Evolutionary conservation across 148 eudicot species (phyloP).

Genomic region (Nepenthes mirabilis): DNA sequence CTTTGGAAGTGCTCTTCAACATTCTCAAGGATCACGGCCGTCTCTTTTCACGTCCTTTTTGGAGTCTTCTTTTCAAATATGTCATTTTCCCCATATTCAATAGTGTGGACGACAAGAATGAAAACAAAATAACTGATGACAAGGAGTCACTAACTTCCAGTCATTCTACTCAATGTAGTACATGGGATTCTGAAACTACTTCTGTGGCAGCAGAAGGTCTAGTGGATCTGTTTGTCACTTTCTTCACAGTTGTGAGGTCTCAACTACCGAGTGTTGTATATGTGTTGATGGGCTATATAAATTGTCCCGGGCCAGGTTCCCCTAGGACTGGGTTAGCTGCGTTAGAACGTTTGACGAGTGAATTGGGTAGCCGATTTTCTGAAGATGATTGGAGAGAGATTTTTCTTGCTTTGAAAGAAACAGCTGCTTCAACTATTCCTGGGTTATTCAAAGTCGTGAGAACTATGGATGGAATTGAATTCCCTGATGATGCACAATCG

Average conservation of each 20-base stretch:
- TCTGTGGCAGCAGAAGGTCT: slow-evolving; percentile 64
- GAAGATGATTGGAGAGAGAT: slow-evolving; percentile 85
- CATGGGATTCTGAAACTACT: slow-evolving; percentile 80
- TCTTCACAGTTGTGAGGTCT: slow-evolving; percentile 52
- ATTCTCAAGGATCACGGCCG: slow-evolving; percentile 97
- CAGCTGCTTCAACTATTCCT: slow-evolving; percentile 53
- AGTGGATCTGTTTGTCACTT: slow-evolving; percentile 58
- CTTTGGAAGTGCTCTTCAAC: slow-evolving; percentile 93
- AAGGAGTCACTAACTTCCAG: slow-evolving; percentile 19
- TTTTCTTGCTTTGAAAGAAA: slow-evolving; percentile 61
- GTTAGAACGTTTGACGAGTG: slow-evolving; percentile 61
- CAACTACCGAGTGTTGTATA: slow-evolving; percentile 51
- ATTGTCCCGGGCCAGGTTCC: slow-evolving; percentile 54
- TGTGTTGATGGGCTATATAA: slow-evolving; percentile 44
- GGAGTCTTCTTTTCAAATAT: slow-evolving; percentile 54
- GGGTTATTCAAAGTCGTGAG: slow-evolving; percentile 56
- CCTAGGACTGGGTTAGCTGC: slow-evolving; percentile 68
- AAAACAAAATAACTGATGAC: slow-evolving; percentile 19
- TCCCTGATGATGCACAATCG: slow-evolving; percentile 32
- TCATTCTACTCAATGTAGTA: slow-evolving; percentile 24
- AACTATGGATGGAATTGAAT: slow-evolving; percentile 52
- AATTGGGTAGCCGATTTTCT: slow-evolving; percentile 49
- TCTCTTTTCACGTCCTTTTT: slow-evolving; percentile 70
- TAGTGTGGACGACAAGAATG: slow-evolving; percentile 21
- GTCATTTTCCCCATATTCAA: slow-evolving; percentile 75